Evolutionary conservation across 352 stramenopile species (phyloP).

Genomic region (Phytopythium sindhum): DNA sequence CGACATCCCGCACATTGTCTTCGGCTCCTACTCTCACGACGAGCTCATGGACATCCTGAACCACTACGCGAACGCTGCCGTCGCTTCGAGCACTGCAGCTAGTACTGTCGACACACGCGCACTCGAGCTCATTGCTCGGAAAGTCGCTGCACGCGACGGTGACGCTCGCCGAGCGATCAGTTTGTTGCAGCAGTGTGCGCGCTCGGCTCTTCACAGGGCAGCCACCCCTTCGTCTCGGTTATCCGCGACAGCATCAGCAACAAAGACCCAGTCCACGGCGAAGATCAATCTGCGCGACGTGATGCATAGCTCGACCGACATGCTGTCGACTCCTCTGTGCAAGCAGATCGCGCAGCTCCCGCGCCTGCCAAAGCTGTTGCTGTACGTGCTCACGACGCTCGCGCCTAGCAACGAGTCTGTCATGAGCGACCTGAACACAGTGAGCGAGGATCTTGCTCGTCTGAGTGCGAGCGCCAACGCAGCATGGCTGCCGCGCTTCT

Average conservation of each 20-base stretch:
- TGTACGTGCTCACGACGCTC: constrained; percentile 62
- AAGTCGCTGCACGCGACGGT: constrained; percentile 61
- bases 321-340: constrained; percentile 33
- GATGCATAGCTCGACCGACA: constrained; percentile 27
- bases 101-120: constrained; percentile 35
- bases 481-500: constrained; percentile 57
- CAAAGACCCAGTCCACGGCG: neutral
- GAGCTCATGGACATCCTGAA: constrained; percentile 48
- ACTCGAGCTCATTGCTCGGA: constrained; percentile 63
- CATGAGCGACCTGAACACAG: constrained; percentile 36
- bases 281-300: constrained; percentile 39
- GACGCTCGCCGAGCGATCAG: constrained; percentile 60
- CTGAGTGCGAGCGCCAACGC: constrained; percentile 31
- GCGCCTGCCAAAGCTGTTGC: constrained; percentile 59
- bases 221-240: neutral
- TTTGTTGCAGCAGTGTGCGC: constrained; percentile 57
- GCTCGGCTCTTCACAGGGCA: constrained; percentile 26
- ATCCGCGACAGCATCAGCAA: neutral
- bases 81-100: neutral
- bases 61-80: constrained; percentile 27
- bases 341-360: constrained; percentile 63
- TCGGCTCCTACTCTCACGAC: constrained; percentile 53
- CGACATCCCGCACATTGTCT: constrained; percentile 44
- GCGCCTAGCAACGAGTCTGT: constrained; percentile 27
- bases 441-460: constrained; percentile 43